Base-by-base conservation (phyloP, 2,329 filamentous ascomycete genomes). In the Berkeleyomyces basicola region DNA sequence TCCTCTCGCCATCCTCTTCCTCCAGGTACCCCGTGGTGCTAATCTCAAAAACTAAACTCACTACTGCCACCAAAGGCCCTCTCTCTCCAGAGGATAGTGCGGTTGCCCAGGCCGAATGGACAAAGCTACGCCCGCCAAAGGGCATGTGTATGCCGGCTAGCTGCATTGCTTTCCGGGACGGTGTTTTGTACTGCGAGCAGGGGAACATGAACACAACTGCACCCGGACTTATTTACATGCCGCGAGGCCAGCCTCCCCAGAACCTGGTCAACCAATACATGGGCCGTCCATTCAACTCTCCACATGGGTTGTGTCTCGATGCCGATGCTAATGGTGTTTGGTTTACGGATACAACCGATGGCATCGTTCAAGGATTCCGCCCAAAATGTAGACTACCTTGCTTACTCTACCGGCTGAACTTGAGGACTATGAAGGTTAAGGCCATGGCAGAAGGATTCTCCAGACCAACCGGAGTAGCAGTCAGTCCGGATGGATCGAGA, bases 301-400 rank as follows among this genome's bases (percentile, higher is more conserved):
- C 76, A 53, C 78, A 79, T 64, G 78, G 79, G 62, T 75, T 79
- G 3, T 73, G 77, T 4, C 69, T 76, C 11, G 70, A 72, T 53
- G 66, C 65, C 0, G 76, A 77, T 23, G 23, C 23, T 63, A 75
- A 75, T 3, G 71, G 70, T 4, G 71, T 80, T 33, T 79, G 77
- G 76, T 79, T 79, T 67, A 79, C 77, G 0, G 77, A 79, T 66
- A 75, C 77, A 0, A 70, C 72, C 7, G 79, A 80, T 67, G 78
- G 77, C 7, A 74, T 70, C 36, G 73, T 77, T 63, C 77, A 79
- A 66, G 72, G 75, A 7, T 76, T 77, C 66, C 71, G 77, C 7
- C 74, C 73, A 7, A 67, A 68, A 7, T 76, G 77, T 1, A 69
- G 70, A 47, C 63, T 80, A 7, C 77, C 77, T 0, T 73, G 70